Conservation (phyloP, 2,329 filamentous ascomycete species). For the Penicillium brevicompactum region DNA sequence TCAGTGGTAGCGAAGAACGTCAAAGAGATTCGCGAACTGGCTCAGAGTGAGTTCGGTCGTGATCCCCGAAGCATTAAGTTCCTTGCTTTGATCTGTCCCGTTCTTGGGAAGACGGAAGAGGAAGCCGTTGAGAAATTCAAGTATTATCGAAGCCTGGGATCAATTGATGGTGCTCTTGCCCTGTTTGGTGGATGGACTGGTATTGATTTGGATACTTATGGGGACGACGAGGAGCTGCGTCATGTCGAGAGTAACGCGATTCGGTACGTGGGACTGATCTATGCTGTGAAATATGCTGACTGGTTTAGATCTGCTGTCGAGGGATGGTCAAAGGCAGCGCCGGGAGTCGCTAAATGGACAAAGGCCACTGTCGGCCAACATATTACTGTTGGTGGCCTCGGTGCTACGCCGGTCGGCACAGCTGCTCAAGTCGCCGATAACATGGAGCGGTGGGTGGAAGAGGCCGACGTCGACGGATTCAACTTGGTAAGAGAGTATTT, state of each 20-base stretch:
- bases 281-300: constrained; percentile 8
- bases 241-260: constrained; percentile 65
- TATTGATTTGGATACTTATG: constrained; percentile 63
- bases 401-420: constrained; percentile 66
- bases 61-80: constrained; percentile 67
- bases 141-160: constrained; percentile 64
- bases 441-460: constrained; percentile 67
- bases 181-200: constrained; percentile 77
- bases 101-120: constrained; percentile 66
- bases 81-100: constrained; percentile 65
- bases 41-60: constrained; percentile 55
- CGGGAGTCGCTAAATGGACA: constrained; percentile 68
- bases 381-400: constrained; percentile 68
- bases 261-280: constrained; percentile 35
- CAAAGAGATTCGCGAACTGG: constrained; percentile 62
- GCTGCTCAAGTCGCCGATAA: constrained; percentile 66
- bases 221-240: constrained; percentile 64
- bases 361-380: constrained; percentile 70
- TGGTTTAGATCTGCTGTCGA: constrained; percentile 51
- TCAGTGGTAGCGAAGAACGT: constrained; percentile 63
- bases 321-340: constrained; percentile 57
- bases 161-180: constrained; percentile 67
- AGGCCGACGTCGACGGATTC: constrained; percentile 74
- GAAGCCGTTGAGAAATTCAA: constrained; percentile 66
- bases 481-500: constrained; percentile 60